These are phyloP conservation scores for Cystobasidium sp. DNA, from an alignment of 1,284 basidiomycete genomes.

Conservation along the genomic window DNA sequence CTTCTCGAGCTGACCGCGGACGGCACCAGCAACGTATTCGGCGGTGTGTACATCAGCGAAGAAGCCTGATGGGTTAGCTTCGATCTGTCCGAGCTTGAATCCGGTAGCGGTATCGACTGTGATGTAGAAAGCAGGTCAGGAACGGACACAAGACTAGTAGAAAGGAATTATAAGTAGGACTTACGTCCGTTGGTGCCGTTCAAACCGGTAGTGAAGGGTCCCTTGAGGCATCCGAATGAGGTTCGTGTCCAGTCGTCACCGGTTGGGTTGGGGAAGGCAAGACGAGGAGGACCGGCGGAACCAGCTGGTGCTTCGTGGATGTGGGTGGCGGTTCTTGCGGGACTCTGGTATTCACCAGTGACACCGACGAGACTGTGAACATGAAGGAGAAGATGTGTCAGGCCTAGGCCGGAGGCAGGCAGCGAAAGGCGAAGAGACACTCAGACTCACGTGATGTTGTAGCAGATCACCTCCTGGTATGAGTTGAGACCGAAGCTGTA, in stretches of 20 bases:
- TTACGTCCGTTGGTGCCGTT: slow-evolving; percentile 52
- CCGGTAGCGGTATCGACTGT: slow-evolving; percentile 54
- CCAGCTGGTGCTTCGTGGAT: slow-evolving; percentile 56
- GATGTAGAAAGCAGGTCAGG: slow-evolving; percentile 3
- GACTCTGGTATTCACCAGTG: slow-evolving; percentile 56
- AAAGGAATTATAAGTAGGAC: slow-evolving; percentile 25
- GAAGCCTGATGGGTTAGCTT: slow-evolving; percentile 55
- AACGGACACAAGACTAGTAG: neutral
- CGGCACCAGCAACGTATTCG: slow-evolving; percentile 55
- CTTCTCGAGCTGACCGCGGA: slow-evolving; percentile 56
- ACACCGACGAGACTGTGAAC: slow-evolving; percentile 53
- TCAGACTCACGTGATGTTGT: slow-evolving; percentile 46
- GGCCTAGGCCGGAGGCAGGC: neutral
- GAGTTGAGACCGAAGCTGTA: slow-evolving; percentile 57
- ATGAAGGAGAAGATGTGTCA: neutral
- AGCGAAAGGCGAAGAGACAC: neutral
- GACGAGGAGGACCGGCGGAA: slow-evolving; percentile 55
- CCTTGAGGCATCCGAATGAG: slow-evolving; percentile 55
- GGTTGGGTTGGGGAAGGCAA: slow-evolving; percentile 51
- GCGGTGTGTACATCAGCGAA: slow-evolving; percentile 57
- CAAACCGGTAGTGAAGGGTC: slow-evolving; percentile 58
- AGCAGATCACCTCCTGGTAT: slow-evolving; percentile 56
- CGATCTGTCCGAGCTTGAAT: slow-evolving; percentile 55
- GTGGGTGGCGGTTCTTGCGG: slow-evolving; percentile 57
- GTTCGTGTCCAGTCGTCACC: slow-evolving; percentile 52